Percentiles rank a stretch among this genome's conserved stretches.
Conservation (phyloP, 2,329 filamentous ascomycete genomes). For the Cercospora sp. region DNA sequence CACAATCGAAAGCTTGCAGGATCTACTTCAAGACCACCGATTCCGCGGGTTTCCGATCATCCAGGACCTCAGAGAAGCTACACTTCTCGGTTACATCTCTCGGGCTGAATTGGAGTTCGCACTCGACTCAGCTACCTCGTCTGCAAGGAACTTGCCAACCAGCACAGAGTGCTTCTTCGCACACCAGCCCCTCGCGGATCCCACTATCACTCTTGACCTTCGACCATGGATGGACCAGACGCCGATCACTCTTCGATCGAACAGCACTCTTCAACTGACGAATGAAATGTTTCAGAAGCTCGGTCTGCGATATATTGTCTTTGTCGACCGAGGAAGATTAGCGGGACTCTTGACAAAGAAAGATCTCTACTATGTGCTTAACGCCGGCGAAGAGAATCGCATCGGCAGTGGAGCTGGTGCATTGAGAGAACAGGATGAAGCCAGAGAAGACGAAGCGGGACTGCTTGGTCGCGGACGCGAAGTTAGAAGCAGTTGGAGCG, state of each 20-base stretch:
- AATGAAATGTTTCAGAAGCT: conserved; percentile 93
- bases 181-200: conserved; percentile 79
- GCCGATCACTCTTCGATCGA: conserved; percentile 81
- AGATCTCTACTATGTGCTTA: conserved; percentile 91
- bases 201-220: conserved; percentile 76
- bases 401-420: conserved; percentile 38
- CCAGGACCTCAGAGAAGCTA: conserved; percentile 70
- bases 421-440: conserved; percentile 40
- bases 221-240: conserved; percentile 99
- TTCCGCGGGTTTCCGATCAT: conserved; percentile 94
- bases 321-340: conserved; percentile 76
- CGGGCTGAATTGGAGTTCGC: conserved; percentile 86
- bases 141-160: conserved; percentile 59
- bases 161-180: conserved; percentile 81
- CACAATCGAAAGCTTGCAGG: conserved; percentile 73
- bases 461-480: conserved; percentile 32
- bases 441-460: conserved; percentile 44
- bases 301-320: conserved; percentile 85
- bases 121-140: conserved; percentile 61
- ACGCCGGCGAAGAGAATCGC: conserved; percentile 58
- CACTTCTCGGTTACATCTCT: conserved; percentile 90
- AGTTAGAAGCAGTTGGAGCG: conserved; percentile 1
- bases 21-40: conserved; percentile 69
- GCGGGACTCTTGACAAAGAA: conserved; percentile 93
- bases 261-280: conserved; percentile 76